Conservation (phyloP, 371 early-diverging fungal species). For the Saksenaea vasiformis region DNA sequence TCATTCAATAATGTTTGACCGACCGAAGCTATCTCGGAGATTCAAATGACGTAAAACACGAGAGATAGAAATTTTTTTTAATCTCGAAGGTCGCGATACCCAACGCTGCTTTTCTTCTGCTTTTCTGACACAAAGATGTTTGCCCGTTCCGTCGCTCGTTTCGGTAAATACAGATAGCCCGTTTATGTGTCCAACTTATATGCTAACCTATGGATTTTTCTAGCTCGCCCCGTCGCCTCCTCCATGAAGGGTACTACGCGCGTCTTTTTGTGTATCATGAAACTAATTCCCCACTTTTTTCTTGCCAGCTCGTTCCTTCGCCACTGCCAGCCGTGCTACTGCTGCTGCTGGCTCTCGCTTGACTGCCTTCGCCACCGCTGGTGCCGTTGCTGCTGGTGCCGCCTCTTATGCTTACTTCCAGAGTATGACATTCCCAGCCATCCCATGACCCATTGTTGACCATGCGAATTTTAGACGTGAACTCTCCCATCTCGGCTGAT, state of each 20-base stretch:
- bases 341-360: constrained; percentile 39
- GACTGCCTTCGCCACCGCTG: constrained; percentile 47
- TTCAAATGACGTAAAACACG: neutral
- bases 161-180: constrained; percentile 27
- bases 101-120: constrained; percentile 13
- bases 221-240: constrained; percentile 36
- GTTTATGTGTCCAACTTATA: neutral
- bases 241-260: constrained; percentile 37
- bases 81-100: neutral
- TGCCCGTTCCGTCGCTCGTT: constrained; percentile 45
- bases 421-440: constrained; percentile 22
- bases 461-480: constrained; percentile 18
- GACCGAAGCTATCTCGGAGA: no score
- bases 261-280: neutral
- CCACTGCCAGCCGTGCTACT: constrained; percentile 48
- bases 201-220: constrained; percentile 2
- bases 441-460: neutral
- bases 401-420: constrained; percentile 51
- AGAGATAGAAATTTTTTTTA: constrained; percentile 11
- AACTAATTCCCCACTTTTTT: neutral
- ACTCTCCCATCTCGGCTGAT: constrained; percentile 48
- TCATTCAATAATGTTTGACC: no score
- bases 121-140: constrained; percentile 30
- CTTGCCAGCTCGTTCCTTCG: constrained; percentile 46
- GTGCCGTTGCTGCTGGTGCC: constrained; percentile 51